Evolutionary conservation across 805 yeast species (phyloP).

Genomic region (Danielozyma ontarioensis): DNA sequence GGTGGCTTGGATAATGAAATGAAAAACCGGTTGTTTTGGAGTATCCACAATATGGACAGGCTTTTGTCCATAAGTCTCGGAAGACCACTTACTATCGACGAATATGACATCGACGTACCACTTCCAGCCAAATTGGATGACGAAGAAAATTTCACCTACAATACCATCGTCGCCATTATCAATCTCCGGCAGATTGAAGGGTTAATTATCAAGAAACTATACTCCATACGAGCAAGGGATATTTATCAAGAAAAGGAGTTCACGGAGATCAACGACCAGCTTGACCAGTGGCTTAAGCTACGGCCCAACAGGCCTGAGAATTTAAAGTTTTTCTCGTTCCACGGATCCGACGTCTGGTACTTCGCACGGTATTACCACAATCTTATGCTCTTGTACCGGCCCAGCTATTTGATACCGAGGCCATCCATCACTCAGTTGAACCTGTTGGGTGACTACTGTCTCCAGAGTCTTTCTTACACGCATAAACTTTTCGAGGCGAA

Average conservation of each 20-base stretch:
- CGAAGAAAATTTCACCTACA: too few species aligned
- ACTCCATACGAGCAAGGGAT: constrained; percentile 37
- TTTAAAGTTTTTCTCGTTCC: constrained; percentile 21
- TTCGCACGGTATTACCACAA: constrained; percentile 42
- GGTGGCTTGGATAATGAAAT: too few species aligned
- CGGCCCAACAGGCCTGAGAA: constrained; percentile 33
- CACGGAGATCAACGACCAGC: constrained; percentile 25
- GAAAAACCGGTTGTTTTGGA: too few species aligned
- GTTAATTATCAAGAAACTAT: constrained; percentile 38
- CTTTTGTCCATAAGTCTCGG: too few species aligned
- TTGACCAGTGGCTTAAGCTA: too few species aligned
- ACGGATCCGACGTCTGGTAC: constrained; percentile 29
- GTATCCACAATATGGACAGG: too few species aligned
- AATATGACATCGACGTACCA: too few species aligned
- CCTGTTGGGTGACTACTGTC: constrained; percentile 40
- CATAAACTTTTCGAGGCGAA: constrained; percentile 41
- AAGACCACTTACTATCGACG: too few species aligned
- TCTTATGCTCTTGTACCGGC: constrained; percentile 43
- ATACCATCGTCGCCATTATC: constrained; percentile 38
- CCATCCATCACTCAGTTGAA: constrained; percentile 37
- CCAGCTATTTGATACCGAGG: constrained; percentile 43
- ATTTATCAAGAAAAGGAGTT: constrained; percentile 27
- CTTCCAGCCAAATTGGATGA: too few species aligned
- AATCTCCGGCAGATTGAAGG: constrained; percentile 45
- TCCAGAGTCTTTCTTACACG: constrained; percentile 42